These are phyloP conservation scores for Heliamphora exappendiculata DNA, from an alignment of 148 eudicot genomes.

Conservation along the genomic window DNA sequence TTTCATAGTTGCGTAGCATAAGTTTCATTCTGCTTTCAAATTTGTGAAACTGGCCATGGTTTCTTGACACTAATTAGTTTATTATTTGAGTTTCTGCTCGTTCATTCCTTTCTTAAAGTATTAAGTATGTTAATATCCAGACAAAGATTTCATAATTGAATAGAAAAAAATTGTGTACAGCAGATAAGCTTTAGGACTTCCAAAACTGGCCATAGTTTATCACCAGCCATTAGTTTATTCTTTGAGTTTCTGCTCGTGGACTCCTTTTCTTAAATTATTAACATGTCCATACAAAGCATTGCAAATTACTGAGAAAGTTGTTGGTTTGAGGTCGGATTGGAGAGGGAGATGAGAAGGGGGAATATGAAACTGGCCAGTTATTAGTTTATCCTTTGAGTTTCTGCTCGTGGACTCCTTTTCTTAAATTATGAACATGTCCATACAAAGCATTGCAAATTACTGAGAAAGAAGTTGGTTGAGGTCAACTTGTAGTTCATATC, in stretches of 20 bases:
- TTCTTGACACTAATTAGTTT: background rate
- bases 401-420: background rate
- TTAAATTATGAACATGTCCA: background rate
- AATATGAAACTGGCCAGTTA: no score
- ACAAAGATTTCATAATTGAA: no score
- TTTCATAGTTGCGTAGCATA: background rate
- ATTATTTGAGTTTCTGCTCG: background rate
- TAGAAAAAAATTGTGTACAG: no score
- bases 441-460: background rate
- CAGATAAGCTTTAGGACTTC: background rate
- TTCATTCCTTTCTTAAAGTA: no score
- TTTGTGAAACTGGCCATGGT: background rate
- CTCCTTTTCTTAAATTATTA: no score
- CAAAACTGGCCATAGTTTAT: background rate
- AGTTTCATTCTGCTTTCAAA: background rate
- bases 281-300: no score
- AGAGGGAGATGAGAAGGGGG: no score
- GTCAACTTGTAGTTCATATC: background rate
- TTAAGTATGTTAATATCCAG: no score
- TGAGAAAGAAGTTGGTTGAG: background rate
- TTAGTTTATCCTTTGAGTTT: background rate
- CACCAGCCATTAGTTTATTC: background rate
- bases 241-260: no score
- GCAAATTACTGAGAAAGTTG: no score
- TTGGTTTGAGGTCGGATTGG: no score